Percentiles rank a stretch among this genome's conserved stretches.
phyloP scores from a whole-genome alignment of 148 eudicot genomes.

The Pouteria glomerata region DNA sequence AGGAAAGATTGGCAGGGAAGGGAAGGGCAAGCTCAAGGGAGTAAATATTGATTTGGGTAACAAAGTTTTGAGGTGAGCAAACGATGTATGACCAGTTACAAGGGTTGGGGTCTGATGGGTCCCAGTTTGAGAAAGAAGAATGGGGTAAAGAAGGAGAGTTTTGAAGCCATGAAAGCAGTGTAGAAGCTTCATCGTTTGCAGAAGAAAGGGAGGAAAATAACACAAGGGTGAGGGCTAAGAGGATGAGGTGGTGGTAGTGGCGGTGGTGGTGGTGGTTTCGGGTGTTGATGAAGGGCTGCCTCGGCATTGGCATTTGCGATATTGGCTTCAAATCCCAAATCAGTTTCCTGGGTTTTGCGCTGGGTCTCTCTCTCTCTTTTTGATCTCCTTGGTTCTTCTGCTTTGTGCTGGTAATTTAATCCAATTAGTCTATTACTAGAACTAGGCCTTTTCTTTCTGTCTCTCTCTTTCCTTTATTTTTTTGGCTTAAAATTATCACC shows the following conservation, averaged over 20 bases:
- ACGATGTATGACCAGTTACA: constrained; percentile 69
- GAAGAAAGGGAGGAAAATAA: constrained; percentile 7
- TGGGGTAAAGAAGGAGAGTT: constrained; percentile 24
- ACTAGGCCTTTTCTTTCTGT: constrained; percentile 1
- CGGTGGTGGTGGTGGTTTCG: constrained; percentile 11
- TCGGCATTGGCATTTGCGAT: constrained; percentile 49
- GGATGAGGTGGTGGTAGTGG: constrained; percentile 12
- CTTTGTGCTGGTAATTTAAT: too few species aligned
- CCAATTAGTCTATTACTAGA: too few species aligned
- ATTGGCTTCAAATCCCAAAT: constrained; percentile 56
- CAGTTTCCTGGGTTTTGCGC: constrained; percentile 43
- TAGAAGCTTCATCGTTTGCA: constrained; percentile 41
- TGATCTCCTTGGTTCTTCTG: not conserved
- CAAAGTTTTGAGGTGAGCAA: constrained; percentile 42
- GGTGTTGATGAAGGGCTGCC: constrained; percentile 25
- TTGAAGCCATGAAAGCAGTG: constrained; percentile 59
- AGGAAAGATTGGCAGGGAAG: constrained; percentile 55
- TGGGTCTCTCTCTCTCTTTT: constrained; percentile 31
- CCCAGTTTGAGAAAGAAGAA: constrained; percentile 45
- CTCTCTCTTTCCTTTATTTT: not conserved
- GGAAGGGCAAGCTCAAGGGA: constrained; percentile 43
- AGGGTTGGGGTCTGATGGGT: constrained; percentile 45
- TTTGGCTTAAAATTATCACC: constrained; percentile 14
- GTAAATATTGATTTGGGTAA: constrained; percentile 44
- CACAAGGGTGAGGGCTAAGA: constrained; percentile 10